A percentile compares a stretch with the other conserved stretches of the same genome.
Evolutionary conservation across 306 rosid genomes (phyloP).

Genomic region (Quercus bicolor): DNA sequence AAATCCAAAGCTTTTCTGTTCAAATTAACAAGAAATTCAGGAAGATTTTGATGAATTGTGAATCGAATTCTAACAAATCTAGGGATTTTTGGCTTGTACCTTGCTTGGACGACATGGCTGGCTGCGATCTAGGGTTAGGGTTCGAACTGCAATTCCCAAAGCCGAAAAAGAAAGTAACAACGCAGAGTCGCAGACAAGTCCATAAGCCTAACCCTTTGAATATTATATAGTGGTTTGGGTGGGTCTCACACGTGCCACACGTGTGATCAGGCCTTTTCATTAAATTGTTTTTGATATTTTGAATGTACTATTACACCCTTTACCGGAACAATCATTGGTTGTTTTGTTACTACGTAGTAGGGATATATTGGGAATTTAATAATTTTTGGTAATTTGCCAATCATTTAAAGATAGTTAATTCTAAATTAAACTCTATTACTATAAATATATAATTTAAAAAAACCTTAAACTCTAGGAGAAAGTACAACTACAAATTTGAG

Average conservation of each 20-base stretch:
- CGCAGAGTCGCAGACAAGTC: too few relatives aligned
- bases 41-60: neutral
- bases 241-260: neutral
- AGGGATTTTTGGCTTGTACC: constrained; percentile 33
- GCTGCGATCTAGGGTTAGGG: constrained; percentile 38
- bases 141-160: constrained; percentile 33
- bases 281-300: neutral
- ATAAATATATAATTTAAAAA: too few relatives aligned
- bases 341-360: neutral
- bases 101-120: constrained; percentile 92
- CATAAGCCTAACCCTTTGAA: neutral
- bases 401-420: too few relatives aligned
- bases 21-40: neutral
- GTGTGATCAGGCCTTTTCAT: neutral
- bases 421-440: too few relatives aligned
- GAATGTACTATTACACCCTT: neutral
- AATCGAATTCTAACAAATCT: neutral
- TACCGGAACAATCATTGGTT: neutral
- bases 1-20: neutral
- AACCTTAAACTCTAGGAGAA: too few relatives aligned
- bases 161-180: constrained; percentile 1
- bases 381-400: too few relatives aligned
- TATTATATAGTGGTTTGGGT: neutral
- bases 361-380: too few relatives aligned
- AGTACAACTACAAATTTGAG: too few relatives aligned